These are phyloP conservation scores for Corylus avellana DNA, from an alignment of 306 rosid species.

Conservation along the genomic window DNA sequence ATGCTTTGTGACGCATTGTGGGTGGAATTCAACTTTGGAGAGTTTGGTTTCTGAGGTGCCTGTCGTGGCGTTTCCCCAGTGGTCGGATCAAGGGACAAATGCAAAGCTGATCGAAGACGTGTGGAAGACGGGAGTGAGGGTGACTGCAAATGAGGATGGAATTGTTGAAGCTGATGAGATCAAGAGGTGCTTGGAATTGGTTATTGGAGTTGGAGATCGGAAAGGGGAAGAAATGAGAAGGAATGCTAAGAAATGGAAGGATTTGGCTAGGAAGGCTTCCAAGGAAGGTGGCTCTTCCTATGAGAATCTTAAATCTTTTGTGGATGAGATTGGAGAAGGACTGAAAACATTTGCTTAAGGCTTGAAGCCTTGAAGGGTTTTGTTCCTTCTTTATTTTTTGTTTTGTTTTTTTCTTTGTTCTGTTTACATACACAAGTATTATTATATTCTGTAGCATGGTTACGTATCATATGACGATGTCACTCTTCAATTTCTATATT, in stretches of 20 bases:
- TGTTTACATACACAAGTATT: too few species aligned
- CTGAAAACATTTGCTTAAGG: neutral
- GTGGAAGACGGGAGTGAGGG: slow-evolving; percentile 11
- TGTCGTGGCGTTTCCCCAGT: slow-evolving; percentile 25
- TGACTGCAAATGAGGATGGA: neutral
- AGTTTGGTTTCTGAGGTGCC: slow-evolving; percentile 19
- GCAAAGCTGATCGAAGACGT: slow-evolving; percentile 20
- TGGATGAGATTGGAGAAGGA: slow-evolving; percentile 4
- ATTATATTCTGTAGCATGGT: too few species aligned
- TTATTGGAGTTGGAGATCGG: slow-evolving; percentile 13
- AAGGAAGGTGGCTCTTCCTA: slow-evolving; percentile 37
- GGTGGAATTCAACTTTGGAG: slow-evolving; percentile 20
- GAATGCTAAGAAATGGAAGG: slow-evolving; percentile 36
- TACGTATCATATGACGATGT: too few species aligned
- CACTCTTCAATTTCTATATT: too few species aligned
- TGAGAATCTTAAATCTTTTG: slow-evolving; percentile 28
- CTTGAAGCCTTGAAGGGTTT: neutral
- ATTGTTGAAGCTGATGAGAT: slow-evolving; percentile 22
- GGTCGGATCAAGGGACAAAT: slow-evolving; percentile 22
- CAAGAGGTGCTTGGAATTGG: slow-evolving; percentile 25
- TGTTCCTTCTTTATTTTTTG: neutral
- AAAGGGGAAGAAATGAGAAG: slow-evolving; percentile 20
- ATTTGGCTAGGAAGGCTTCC: slow-evolving; percentile 28
- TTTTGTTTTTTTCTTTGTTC: too few species aligned
- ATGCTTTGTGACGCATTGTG: neutral